Evolutionary conservation across 176 grass and related monocot species (phyloP), one percentile per base, ranked within the genome.

Genomic region (Aechmea fasciata): DNA sequence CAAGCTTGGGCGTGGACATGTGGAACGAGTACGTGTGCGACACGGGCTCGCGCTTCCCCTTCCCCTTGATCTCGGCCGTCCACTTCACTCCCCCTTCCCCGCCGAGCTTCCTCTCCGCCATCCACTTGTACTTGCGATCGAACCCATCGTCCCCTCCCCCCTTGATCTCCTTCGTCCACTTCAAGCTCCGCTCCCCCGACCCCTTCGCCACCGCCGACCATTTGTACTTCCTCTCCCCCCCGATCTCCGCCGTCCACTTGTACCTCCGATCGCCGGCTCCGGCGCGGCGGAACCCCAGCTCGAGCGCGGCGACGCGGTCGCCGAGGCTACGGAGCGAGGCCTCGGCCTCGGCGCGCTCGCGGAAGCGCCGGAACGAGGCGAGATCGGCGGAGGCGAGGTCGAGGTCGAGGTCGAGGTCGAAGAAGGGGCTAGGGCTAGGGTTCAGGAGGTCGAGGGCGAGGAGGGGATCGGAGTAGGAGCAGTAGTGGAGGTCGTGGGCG

Each of bases 121-220:
- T 75, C 91, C 91, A 96, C 65, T 75, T 81, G 79, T 82, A 91
- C 87, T 91, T 96, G 73, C 87, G 85, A 77, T 91, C 87, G 69
- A 96, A 91, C 0, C 87, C 91, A 62, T 91, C 87, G 1, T 88
- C n/a, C 70, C 69, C 20, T 52, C 82, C 83, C 63, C 79, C 77
- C 25, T 74, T 75, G 50, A 96, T 15, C 67, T 96, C 87, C 2
- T 84, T 84, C 81, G 81, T 85, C 72, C 85, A 96, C 73, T 57
- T 79, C 62, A 87, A 72, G 13, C 41, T 48, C 41, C 51, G 70
- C 63, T 85, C 81, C 3, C 84, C 91, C 29, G 63, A 64, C 18
- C 79, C 77, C 76, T 78, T 90, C 15, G 85, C 82, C 78, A 85
- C 69, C 13, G 86, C 51, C 17, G 82, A 74, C 91, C 91, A 90